Evolutionary conservation across 495 filamentous ascomycete species (phyloP).

Genomic region (Penicillium desertorum): DNA sequence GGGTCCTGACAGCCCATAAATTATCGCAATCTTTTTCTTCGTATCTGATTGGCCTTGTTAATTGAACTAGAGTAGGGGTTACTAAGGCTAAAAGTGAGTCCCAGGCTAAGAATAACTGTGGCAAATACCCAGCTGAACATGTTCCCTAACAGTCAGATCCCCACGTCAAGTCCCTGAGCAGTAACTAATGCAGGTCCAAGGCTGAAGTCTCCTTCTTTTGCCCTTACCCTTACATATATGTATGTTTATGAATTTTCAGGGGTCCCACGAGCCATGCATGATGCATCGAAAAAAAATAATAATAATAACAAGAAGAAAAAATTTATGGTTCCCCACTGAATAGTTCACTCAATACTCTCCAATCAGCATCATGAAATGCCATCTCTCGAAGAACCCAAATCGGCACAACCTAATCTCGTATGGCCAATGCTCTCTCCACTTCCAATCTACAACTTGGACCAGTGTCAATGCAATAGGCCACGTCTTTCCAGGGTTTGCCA

Average conservation of each 20-base stretch:
- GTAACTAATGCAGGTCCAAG: slow-evolving; percentile 8
- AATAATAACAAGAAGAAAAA: neutral
- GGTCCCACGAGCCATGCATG: slow-evolving; percentile 17
- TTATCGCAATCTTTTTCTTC: neutral
- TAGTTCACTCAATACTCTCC: slow-evolving; percentile 17
- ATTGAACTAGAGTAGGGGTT: neutral
- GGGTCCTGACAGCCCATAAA: slow-evolving; percentile 1
- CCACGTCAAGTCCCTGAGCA: slow-evolving; percentile 6
- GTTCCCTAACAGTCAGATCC: slow-evolving; percentile 9
- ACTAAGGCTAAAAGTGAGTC: neutral
- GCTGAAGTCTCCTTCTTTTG: slow-evolving; percentile 15
- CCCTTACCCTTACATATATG: no score
- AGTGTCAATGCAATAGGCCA: neutral
- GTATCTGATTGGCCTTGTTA: neutral
- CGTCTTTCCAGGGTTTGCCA: no score
- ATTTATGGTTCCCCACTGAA: slow-evolving; percentile 8
- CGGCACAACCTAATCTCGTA: slow-evolving; percentile 27
- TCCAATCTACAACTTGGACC: slow-evolving; percentile 1
- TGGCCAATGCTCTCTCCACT: slow-evolving; percentile 13
- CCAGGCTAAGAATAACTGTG: slow-evolving; percentile 11
- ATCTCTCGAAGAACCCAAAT: slow-evolving; percentile 12
- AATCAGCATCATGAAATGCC: slow-evolving; percentile 17
- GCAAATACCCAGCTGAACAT: slow-evolving; percentile 14
- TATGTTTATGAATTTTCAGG: no score
- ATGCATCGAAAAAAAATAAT: neutral